phyloP scores from a whole-genome alignment of 768 basidiomycete genomes.

The Leucogyrophana mollusca region DNA sequence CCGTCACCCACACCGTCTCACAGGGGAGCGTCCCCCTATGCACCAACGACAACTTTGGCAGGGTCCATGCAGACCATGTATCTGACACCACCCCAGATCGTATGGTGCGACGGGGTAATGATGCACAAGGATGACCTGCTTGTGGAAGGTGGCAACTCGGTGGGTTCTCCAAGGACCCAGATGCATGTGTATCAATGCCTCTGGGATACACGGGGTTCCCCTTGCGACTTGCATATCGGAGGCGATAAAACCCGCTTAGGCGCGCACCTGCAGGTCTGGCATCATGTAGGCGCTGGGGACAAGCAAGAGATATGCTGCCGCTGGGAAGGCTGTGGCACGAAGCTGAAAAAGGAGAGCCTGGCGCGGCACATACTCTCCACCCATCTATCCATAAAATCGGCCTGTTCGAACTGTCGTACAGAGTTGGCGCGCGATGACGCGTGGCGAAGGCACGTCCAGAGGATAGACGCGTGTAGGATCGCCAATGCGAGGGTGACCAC shows the following conservation, averaged over 20 bases:
- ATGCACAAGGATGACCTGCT: no score
- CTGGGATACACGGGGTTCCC: conserved; percentile 19
- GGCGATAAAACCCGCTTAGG: conserved; percentile 24
- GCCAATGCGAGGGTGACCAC: no score
- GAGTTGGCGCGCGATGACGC: conserved; percentile 32
- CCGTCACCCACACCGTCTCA: no score
- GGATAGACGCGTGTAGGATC: conserved; percentile 21
- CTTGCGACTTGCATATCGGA: conserved; percentile 23
- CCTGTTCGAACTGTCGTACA: conserved; percentile 22
- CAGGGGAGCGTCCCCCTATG: no score
- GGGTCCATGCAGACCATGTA: no score
- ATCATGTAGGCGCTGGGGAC: conserved; percentile 16
- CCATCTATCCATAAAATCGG: conserved; percentile 29
- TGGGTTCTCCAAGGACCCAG: no score
- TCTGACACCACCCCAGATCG: no score
- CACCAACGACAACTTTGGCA: no score
- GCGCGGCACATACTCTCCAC: conserved; percentile 25
- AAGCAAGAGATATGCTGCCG: conserved; percentile 14
- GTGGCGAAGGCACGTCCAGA: conserved; percentile 29
- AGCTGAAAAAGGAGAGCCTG: conserved; percentile 32
- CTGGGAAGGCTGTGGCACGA: conserved; percentile 24
- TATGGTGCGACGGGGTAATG: no score
- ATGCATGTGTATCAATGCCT: conserved; percentile 21
- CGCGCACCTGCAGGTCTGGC: conserved; percentile 25
- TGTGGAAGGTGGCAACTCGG: no score